Evolutionary conservation across 768 basidiomycete genomes (phyloP), one percentile per base, ranked within the genome.

Genomic region (Mycena sanguinolenta): DNA sequence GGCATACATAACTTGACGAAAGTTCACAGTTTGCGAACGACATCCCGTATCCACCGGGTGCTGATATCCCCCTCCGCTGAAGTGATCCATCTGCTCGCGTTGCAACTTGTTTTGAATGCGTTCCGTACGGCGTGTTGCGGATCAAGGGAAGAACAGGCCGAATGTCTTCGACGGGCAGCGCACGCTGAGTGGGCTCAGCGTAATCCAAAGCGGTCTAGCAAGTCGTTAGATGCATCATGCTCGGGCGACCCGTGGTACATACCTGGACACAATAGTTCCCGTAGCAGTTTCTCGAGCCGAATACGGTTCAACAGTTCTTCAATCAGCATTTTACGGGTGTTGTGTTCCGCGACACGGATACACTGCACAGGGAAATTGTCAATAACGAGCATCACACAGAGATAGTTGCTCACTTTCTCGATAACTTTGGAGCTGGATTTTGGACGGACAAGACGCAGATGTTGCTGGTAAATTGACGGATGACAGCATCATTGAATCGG

Each of bases 371-470:
- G 38, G 27, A 70, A 49, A 65, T 28, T n/a, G 39, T 59, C 17
- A 69, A 59, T 21, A 55, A 57, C 60, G 7, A 54, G n/a, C 27
- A 32, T 65, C 16, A 44, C 65, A 9, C 53, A 38, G 30, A 14
- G 65, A 54, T 61, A 30, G 38, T 52, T 23, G 70, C 82, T 13
- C 44, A 93, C 94, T 88, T 98, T 98, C 84, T 98, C 97, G 71
- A 98, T 97, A 69, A 99, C 98, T 80, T 99, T 99, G 70, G 97
- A 98, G 72, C 96, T 97, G 84, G 99, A 99, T 83, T 99, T 81
- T 99, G 98, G 21, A 98, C 97, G 7, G 97, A 99, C 62, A 99
- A 84, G 7, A 96, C 96, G 80, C 97, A 99, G 69, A 99, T 95
- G 77, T 99, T 99, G 75, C 98, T 97, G 62, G 95, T 85, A 82